phyloP scores from a whole-genome alignment of 2,329 filamentous ascomycete genomes.

The Zymoseptoria tritici region DNA sequence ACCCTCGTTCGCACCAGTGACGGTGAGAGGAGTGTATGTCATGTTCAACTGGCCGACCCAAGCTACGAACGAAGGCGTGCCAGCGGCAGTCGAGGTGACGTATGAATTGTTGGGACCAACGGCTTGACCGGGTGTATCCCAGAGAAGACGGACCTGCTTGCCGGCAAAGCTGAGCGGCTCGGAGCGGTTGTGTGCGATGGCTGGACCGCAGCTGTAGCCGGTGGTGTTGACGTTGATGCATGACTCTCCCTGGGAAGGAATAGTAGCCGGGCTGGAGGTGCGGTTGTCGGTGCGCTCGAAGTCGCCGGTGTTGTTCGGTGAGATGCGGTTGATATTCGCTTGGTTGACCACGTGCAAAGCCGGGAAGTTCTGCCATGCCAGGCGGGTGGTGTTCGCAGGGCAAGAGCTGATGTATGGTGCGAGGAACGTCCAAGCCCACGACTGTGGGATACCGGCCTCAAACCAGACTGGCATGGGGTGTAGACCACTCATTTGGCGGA shows the following conservation, averaged over 20 bases:
- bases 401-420: conserved; percentile 76
- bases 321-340: conserved; percentile 62
- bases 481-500: conserved; percentile 72
- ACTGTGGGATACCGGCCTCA: conserved; percentile 70
- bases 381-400: conserved; percentile 62
- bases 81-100: conserved; percentile 54
- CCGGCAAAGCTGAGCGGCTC: conserved; percentile 68
- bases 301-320: conserved; percentile 52
- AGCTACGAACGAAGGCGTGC: conserved; percentile 56
- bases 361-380: conserved; percentile 82
- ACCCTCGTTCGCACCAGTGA: conserved; percentile 55
- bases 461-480: conserved; percentile 82
- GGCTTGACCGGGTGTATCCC: conserved; percentile 61
- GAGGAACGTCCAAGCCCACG: conserved; percentile 75
- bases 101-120: conserved; percentile 81
- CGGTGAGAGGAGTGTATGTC: conserved; percentile 50
- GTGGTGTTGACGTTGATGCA: conserved; percentile 52
- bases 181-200: conserved; percentile 61
- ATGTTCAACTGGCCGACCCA: conserved; percentile 67
- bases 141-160: conserved; percentile 61
- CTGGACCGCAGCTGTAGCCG: conserved; percentile 53
- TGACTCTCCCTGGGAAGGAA: conserved; percentile 38
- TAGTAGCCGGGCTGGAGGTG: conserved; percentile 48
- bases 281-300: conserved; percentile 59
- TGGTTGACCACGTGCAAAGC: conserved; percentile 65